Conservation (phyloP, 78 protist species). For the Dictyostelium discoideum region DNA sequence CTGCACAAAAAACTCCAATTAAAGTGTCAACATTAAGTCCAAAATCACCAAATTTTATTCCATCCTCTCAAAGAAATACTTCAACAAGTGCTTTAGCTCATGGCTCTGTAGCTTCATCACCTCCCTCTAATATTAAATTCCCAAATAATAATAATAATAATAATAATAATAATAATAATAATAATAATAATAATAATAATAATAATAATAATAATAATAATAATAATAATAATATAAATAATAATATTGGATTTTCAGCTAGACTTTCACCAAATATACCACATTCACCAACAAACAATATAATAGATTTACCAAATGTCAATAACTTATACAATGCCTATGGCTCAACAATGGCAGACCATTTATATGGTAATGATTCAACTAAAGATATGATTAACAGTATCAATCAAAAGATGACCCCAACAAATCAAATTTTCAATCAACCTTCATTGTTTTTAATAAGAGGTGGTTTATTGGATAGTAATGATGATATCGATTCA, state of each 20-base stretch:
- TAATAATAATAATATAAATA: not conserved
- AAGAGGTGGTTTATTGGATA: not conserved
- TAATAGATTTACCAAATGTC: not conserved
- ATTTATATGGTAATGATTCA: not conserved
- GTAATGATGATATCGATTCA: not conserved
- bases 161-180: no score
- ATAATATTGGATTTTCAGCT: not conserved
- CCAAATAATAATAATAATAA: not conserved
- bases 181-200: not conserved
- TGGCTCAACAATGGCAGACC: not conserved
- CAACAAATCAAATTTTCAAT: not conserved
- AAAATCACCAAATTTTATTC: conserved; percentile 67
- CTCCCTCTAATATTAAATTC: not conserved
- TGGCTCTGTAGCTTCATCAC: not conserved
- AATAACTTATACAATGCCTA: not conserved
- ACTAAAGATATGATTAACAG: not conserved
- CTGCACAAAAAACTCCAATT: conserved; percentile 11
- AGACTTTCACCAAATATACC: not conserved
- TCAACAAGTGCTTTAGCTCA: not conserved
- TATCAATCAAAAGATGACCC: not conserved
- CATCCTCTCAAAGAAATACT: conserved; percentile 10
- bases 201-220: not conserved
- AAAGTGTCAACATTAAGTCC: conserved; percentile 48
- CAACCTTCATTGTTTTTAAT: not conserved
- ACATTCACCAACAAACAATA: not conserved